Percentiles rank a stretch among this genome's conserved stretches.
phyloP scores from a whole-genome alignment of 495 filamentous ascomycete species.

The Aspergillus heteromorphus region DNA sequence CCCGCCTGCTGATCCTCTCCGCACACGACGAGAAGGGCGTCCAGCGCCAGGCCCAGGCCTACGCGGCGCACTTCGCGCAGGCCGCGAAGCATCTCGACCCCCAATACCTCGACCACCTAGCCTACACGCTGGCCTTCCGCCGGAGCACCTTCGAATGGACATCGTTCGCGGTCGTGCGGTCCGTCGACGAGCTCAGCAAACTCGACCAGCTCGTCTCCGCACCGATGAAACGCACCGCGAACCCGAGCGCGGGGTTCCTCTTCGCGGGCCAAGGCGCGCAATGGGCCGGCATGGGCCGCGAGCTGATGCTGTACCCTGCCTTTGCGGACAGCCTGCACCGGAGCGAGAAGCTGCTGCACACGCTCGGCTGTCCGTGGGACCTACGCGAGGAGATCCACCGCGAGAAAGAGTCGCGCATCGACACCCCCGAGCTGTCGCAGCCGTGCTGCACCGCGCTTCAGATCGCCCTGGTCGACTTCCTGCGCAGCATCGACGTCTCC shows the following conservation, averaged over 20 bases:
- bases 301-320: constrained; percentile 2
- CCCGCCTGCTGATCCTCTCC: background rate
- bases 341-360: background rate
- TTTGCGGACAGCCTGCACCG: background rate
- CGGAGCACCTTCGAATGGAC: background rate
- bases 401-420: too few relatives aligned
- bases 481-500: constrained; percentile 25
- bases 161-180: background rate
- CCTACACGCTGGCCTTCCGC: background rate
- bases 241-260: constrained; percentile 23
- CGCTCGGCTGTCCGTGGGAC: constrained; percentile 1
- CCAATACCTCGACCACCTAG: too few relatives aligned
- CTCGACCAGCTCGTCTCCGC: background rate
- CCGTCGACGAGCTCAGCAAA: background rate
- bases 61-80: background rate
- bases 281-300: constrained; percentile 21
- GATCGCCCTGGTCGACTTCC: constrained; percentile 35
- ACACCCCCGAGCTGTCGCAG: constrained; percentile 18
- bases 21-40: background rate
- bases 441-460: constrained; percentile 34
- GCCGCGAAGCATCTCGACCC: too few relatives aligned
- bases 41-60: background rate
- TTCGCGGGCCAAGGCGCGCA: constrained; percentile 21
- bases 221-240: background rate
- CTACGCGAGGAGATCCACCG: too few relatives aligned